Conservation (phyloP, 805 yeast species). For the Wickerhamiella lipophila region DNA sequence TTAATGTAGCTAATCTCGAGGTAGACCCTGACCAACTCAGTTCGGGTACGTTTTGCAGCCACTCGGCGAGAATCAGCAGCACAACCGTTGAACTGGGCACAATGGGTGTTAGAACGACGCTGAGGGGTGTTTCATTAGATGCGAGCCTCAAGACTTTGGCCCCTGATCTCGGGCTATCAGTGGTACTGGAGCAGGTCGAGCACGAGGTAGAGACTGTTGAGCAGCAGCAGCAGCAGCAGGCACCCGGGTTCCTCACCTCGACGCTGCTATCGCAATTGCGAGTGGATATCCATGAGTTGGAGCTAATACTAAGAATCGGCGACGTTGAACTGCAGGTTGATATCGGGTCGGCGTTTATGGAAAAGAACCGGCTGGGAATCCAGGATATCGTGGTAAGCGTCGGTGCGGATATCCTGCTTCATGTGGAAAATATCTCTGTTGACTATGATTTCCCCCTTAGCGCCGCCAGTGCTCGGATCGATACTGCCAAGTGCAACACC, state of each 20-base stretch:
- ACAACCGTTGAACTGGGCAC: constrained; percentile 50
- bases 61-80: constrained; percentile 47
- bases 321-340: constrained; percentile 9
- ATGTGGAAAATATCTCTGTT: neutral
- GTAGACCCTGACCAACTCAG: constrained; percentile 59
- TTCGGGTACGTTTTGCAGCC: constrained; percentile 45
- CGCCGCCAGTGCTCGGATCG: neutral
- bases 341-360: neutral
- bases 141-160: constrained; percentile 13
- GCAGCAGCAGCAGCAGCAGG: neutral
- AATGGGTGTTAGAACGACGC: constrained; percentile 53
- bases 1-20: constrained; percentile 41
- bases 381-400: neutral
- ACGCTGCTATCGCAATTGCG: constrained; percentile 27
- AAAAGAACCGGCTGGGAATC: neutral
- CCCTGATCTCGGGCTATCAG: constrained; percentile 21
- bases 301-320: constrained; percentile 17
- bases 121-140: constrained; percentile 42
- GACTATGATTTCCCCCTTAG: constrained; percentile 2
- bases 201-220: constrained; percentile 14
- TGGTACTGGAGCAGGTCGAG: constrained; percentile 17
- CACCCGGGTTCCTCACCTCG: constrained; percentile 24
- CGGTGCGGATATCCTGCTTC: neutral
- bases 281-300: constrained; percentile 17
- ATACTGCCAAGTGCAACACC: constrained; percentile 11